Percentiles rank a stretch among this genome's conserved stretches.
These are phyloP conservation scores for Wickerhamiella infanticola DNA, from an alignment of 1,139 yeast species.

Conservation along the genomic window DNA sequence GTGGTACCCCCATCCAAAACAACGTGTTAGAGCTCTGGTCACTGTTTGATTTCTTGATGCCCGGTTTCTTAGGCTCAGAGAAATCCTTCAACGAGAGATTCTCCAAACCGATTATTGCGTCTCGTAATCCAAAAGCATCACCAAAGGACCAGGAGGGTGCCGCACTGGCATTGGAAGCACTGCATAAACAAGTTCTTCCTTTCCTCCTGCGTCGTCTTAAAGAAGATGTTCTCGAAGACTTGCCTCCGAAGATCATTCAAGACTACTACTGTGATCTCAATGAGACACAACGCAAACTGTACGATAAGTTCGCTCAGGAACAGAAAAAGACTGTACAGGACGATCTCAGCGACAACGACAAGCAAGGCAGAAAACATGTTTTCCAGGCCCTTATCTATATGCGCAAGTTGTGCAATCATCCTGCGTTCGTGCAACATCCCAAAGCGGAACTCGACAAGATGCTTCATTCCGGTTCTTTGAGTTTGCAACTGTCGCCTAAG, in stretches of 20 bases:
- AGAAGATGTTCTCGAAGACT: conserved; percentile 88
- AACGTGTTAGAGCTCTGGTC: conserved; percentile 97
- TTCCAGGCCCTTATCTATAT: conserved; percentile 96
- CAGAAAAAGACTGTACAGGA: conserved; percentile 60
- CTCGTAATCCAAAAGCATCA: conserved; percentile 68
- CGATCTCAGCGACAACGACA: conserved; percentile 32
- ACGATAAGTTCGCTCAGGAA: conserved; percentile 80
- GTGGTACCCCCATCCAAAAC: conserved; percentile 97
- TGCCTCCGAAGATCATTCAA: conserved; percentile 96
- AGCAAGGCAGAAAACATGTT: conserved; percentile 59
- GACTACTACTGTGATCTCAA: conserved; percentile 95
- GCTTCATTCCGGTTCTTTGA: conserved; percentile 43
- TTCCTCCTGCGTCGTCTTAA: conserved; percentile 90
- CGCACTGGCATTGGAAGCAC: conserved; percentile 84
- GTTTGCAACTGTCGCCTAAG: conserved; percentile 61
- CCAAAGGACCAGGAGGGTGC: conserved; percentile 96
- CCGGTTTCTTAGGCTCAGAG: conserved; percentile 94
- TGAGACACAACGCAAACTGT: conserved; percentile 73
- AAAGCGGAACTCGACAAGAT: conserved; percentile 71
- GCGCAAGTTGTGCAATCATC: conserved; percentile 95
- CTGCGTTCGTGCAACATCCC: conserved; percentile 75
- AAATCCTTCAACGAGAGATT: conserved; percentile 87
- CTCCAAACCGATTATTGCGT: conserved; percentile 93
- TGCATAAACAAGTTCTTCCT: conserved; percentile 93
- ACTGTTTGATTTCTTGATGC: conserved; percentile 92